These are phyloP conservation scores for Podospora pseudocomata DNA, from an alignment of 495 filamentous ascomycete species.

Conservation along the genomic window DNA sequence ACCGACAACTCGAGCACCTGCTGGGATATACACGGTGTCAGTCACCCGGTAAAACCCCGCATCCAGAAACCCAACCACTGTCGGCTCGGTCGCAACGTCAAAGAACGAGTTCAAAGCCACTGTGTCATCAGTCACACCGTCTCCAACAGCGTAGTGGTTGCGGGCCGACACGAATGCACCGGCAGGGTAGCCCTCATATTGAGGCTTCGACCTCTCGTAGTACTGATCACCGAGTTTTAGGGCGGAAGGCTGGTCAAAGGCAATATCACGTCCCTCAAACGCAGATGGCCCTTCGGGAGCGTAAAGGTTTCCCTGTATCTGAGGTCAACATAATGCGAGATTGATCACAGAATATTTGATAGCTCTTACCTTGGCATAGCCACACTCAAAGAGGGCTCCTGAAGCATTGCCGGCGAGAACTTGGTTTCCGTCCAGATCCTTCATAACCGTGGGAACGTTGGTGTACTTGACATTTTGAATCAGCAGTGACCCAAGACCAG, in stretches of 20 bases:
- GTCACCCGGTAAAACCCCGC: constrained; percentile 41
- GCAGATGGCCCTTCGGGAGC: constrained; percentile 23
- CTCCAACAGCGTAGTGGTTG: constrained; percentile 25
- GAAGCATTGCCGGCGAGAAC: constrained; percentile 40
- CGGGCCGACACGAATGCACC: constrained; percentile 34
- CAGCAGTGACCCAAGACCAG: constrained; percentile 64
- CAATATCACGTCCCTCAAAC: constrained; percentile 18
- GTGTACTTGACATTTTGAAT: constrained; percentile 71
- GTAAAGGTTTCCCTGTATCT: constrained; percentile 26
- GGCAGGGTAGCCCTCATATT: constrained; percentile 54
- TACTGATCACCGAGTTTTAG: constrained; percentile 44
- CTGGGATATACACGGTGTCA: constrained; percentile 47
- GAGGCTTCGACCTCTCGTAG: constrained; percentile 64
- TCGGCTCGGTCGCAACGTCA: constrained; percentile 16
- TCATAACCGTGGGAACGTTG: constrained; percentile 52
- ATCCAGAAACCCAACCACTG: constrained; percentile 67
- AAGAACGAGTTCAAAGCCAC: constrained; percentile 26
- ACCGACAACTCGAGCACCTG: constrained; percentile 46
- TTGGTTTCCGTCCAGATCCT: constrained; percentile 44
- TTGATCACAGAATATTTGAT: constrained; percentile 24
- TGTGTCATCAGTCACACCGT: constrained; percentile 35
- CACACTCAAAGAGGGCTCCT: constrained; percentile 22
- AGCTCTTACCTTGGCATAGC: constrained; percentile 32
- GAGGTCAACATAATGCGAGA: constrained; percentile 7
- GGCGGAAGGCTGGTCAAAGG: constrained; percentile 21